These are phyloP conservation scores for Inga oerstediana DNA, from an alignment of 306 rosid genomes.

Conservation along the genomic window DNA sequence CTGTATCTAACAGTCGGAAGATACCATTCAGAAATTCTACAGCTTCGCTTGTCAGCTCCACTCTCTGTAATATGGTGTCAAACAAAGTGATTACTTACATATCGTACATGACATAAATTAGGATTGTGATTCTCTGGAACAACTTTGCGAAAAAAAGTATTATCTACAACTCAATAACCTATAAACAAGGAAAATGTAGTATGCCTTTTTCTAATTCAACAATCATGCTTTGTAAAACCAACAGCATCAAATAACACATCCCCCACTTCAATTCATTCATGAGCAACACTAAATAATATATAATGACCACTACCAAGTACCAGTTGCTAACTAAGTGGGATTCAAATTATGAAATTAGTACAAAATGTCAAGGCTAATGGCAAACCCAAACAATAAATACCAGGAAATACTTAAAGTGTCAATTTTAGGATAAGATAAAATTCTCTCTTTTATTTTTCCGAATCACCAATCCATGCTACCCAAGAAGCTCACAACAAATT, in stretches of 20 bases:
- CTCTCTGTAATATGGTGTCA: constrained; percentile 61
- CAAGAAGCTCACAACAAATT: constrained; percentile 4
- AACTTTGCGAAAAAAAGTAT: background rate
- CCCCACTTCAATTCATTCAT: constrained; percentile 14
- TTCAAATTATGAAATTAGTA: constrained; percentile 24
- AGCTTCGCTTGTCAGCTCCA: constrained; percentile 91
- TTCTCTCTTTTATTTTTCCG: constrained; percentile 14
- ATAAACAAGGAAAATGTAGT: constrained; percentile 16
- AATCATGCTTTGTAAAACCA: constrained; percentile 26
- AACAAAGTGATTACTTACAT: constrained; percentile 28
- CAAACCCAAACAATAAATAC: background rate
- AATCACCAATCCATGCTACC: constrained; percentile 13
- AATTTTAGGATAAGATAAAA: constrained; percentile 15
- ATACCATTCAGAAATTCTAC: constrained; percentile 81
- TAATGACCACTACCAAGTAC: constrained; percentile 22
- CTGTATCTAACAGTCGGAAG: constrained; percentile 78
- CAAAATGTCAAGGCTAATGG: constrained; percentile 14
- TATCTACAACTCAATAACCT: constrained; percentile 14
- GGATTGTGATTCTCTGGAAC: constrained; percentile 9
- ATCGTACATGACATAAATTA: constrained; percentile 27
- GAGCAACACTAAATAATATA: constrained; percentile 4
- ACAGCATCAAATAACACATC: constrained; percentile 17
- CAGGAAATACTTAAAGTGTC: background rate
- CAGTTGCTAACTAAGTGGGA: constrained; percentile 21
- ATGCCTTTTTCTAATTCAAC: constrained; percentile 29